Evolutionary conservation across 371 early-diverging fungal species (phyloP).

Genomic region (Thermomucor indicae-seudaticae): DNA sequence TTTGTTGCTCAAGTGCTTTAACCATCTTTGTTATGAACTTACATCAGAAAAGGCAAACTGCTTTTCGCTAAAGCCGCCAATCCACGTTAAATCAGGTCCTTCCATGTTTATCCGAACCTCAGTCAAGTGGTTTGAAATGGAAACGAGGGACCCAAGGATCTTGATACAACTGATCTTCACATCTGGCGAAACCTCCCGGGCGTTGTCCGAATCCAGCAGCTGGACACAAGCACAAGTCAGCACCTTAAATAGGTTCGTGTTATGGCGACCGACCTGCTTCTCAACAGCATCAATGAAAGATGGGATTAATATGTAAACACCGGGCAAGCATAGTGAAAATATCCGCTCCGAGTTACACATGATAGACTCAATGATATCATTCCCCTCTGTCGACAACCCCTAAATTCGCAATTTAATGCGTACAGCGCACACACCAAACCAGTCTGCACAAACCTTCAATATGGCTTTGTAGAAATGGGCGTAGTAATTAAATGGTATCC

Average conservation of each 20-base stretch:
- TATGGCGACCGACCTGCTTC: constrained; percentile 37
- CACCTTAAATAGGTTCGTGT: not conserved
- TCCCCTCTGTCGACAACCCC: constrained; percentile 57
- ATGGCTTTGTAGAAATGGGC: constrained; percentile 66
- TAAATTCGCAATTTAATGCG: constrained; percentile 7
- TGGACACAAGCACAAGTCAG: not conserved
- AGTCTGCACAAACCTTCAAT: constrained; percentile 40
- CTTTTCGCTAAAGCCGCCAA: constrained; percentile 7
- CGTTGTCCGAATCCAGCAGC: constrained; percentile 21
- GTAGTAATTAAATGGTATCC: constrained; percentile 49
- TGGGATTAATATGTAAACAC: constrained; percentile 62
- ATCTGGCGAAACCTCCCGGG: constrained; percentile 15
- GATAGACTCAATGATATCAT: constrained; percentile 56
- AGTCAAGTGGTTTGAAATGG: constrained; percentile 34
- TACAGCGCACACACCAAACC: not conserved
- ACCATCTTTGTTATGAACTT: not conserved
- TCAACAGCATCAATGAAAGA: constrained; percentile 58
- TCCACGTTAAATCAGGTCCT: constrained; percentile 14
- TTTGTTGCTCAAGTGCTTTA: not conserved
- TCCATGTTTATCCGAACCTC: constrained; percentile 21
- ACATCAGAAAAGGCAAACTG: constrained; percentile 26
- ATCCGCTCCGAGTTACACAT: constrained; percentile 59
- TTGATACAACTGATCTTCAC: constrained; percentile 39
- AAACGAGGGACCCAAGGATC: constrained; percentile 37
- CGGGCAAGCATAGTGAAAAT: constrained; percentile 65